Evolutionary conservation across 2,329 filamentous ascomycete species (phyloP).

Genomic region (Diaporthe helianthi): DNA sequence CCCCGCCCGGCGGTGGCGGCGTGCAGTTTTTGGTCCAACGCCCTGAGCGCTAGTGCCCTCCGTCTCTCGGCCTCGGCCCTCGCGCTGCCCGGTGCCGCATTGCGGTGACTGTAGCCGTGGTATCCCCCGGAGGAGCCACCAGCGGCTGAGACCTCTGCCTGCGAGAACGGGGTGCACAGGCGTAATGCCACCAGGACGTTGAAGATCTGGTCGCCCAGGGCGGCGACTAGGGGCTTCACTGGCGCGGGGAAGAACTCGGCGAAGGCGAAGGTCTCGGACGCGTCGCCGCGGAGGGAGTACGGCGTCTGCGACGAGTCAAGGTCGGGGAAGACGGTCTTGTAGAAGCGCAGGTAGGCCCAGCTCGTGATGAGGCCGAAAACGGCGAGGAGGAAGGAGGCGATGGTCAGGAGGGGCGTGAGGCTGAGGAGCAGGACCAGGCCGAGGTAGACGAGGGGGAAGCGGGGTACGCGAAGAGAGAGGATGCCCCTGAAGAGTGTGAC

Average conservation of each 20-base stretch:
- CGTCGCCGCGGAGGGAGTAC: conserved; percentile 77
- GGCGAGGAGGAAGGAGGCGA: conserved; percentile 80
- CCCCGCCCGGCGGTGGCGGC: conserved; percentile 67
- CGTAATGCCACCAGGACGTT: conserved; percentile 75
- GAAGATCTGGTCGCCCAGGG: conserved; percentile 78
- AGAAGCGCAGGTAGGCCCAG: conserved; percentile 97
- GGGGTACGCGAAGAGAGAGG: conserved; percentile 83
- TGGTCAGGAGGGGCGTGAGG: conserved; percentile 64
- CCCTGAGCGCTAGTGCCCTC: conserved; percentile 86
- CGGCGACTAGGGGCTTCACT: conserved; percentile 77
- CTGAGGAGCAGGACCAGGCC: conserved; percentile 72
- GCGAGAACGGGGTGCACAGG: conserved; percentile 85
- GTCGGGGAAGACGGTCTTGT: conserved; percentile 77
- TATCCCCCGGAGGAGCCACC: conserved; percentile 39
- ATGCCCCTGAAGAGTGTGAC: conserved; percentile 91
- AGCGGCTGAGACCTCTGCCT: conserved; percentile 77
- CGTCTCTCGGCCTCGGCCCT: conserved; percentile 91
- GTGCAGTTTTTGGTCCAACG: conserved; percentile 88
- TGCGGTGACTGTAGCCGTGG: conserved; percentile 59
- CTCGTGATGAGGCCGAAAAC: conserved; percentile 83
- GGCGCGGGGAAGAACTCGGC: conserved; percentile 93
- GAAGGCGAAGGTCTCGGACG: conserved; percentile 95
- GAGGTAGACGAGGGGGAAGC: conserved; percentile 76
- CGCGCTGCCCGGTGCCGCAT: conserved; percentile 70
- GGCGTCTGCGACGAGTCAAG: conserved; percentile 67